Percentiles rank a stretch among this genome's conserved stretches.
Evolutionary conservation across 768 basidiomycete genomes (phyloP).

Genomic region (Ephemerocybe angulata): DNA sequence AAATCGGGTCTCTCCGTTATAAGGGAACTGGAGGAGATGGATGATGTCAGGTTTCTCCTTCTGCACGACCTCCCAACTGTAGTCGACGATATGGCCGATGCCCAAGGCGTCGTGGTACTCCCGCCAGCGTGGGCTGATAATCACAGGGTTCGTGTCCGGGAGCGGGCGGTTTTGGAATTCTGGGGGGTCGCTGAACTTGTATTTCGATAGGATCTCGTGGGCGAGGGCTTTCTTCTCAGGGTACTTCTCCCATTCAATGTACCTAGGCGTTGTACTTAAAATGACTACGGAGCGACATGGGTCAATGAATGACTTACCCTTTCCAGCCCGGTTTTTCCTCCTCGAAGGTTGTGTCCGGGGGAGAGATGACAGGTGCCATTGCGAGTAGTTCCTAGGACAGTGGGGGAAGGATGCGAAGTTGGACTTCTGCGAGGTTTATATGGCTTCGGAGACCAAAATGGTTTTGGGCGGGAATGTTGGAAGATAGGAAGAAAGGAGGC

Average conservation of each 20-base stretch:
- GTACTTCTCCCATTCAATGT: constrained; percentile 47
- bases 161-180: constrained; percentile 49
- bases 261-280: constrained; percentile 24
- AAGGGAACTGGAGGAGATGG: constrained; percentile 52
- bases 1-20: constrained; percentile 50
- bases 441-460: too few relatives aligned
- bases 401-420: too few relatives aligned
- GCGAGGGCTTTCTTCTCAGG: constrained; percentile 43
- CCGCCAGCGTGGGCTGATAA: constrained; percentile 50
- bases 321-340: constrained; percentile 13
- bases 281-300: background rate
- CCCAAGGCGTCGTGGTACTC: constrained; percentile 51
- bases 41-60: constrained; percentile 50
- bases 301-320: constrained; percentile 2
- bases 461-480: too few relatives aligned
- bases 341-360: background rate
- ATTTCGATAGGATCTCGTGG: constrained; percentile 33
- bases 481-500: too few relatives aligned
- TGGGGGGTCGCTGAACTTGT: constrained; percentile 40
- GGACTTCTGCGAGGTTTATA: too few relatives aligned
- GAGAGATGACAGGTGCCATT: background rate
- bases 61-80: constrained; percentile 50
- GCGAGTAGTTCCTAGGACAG: background rate
- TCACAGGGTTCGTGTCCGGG: constrained; percentile 47
- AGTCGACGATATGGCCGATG: constrained; percentile 40